Base-by-base conservation (phyloP, 2,329 filamentous ascomycete genomes). In the Madurella fahalii region DNA sequence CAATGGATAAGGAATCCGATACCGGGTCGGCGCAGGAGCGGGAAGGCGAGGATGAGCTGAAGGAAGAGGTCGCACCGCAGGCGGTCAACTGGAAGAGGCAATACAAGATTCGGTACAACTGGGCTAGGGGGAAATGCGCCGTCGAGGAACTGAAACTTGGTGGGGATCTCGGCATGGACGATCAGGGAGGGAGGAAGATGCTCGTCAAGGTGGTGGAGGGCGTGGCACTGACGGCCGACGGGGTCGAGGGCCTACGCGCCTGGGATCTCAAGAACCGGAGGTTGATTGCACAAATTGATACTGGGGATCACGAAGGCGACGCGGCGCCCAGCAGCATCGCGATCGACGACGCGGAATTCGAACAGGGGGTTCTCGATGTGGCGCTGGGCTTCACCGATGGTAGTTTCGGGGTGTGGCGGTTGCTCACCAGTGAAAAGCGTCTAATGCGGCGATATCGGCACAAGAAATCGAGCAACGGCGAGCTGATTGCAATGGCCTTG, bases 21-120 rank as follows among this genome's bases (percentile, higher is more conserved):
- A 11, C 9, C 13, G 31, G n/a, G 32, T 41, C 12, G 17, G 16
- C 12, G 50, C 25, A 5, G 31, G 16, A 32, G 9, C 47, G 39
- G 17, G 40, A 53, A 31, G 52, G 52, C 17, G 50, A 59, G 50
- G 42, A 83, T 34, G 11, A 20, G 12, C 16, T 25, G 52, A 78
- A 81, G 49, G 80, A 86, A 50, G 73, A 79, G 44, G 39, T 11
- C 1, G 75, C 20, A 30, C 32, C 42, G 31, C 42, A 79, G 61
- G 66, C 81, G 8, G 77, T 87, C 18, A 83, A 94, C 66, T 96
- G 92, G 92, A 95, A 95, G 74, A 81, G 82, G 58, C 88, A 94
- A 64, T 97, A 95, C 71, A 90, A 87, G 65, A 77, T 96, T 47
- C 81, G 89, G 44, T 88, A 96, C 68, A 97, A 97, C 72, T 97